A percentile compares a stretch with the other conserved stretches of the same genome.
Conservation (phyloP, 805 yeast species). For the Millerozyma miso region DNA sequence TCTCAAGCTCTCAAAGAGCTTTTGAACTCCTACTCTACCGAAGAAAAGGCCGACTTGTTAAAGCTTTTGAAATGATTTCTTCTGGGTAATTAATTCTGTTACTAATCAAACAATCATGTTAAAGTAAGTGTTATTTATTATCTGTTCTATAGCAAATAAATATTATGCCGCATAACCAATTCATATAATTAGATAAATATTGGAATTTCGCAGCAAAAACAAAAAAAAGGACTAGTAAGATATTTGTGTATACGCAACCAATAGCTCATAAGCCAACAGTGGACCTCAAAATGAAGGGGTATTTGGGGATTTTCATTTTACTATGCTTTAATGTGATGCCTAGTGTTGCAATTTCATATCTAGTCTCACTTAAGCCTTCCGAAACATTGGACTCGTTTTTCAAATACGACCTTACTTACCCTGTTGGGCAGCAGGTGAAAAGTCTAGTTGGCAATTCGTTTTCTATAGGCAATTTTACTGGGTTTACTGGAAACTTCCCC, state of each 20-base stretch:
- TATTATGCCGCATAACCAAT: neutral
- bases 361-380: conserved; percentile 50
- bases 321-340: neutral
- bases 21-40: conserved; percentile 29
- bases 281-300: neutral
- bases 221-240: neutral
- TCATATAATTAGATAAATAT: neutral
- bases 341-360: conserved; percentile 23
- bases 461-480: conserved; percentile 68
- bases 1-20: conserved; percentile 33
- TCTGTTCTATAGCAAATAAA: neutral
- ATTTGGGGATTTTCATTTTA: neutral
- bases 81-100: neutral
- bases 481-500: conserved; percentile 62
- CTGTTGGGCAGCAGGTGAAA: conserved; percentile 38
- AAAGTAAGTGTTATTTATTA: neutral
- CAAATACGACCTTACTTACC: conserved; percentile 37
- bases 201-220: conserved; percentile 1
- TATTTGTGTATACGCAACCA: neutral
- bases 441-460: conserved; percentile 48
- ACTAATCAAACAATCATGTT: neutral
- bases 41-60: conserved; percentile 27
- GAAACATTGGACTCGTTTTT: conserved; percentile 47
- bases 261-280: neutral
- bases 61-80: conserved; percentile 17